Evolutionary conservation across 169 alveolate species (phyloP), one percentile per base, ranked within the genome.

Genomic region (Plasmodium fragile): DNA sequence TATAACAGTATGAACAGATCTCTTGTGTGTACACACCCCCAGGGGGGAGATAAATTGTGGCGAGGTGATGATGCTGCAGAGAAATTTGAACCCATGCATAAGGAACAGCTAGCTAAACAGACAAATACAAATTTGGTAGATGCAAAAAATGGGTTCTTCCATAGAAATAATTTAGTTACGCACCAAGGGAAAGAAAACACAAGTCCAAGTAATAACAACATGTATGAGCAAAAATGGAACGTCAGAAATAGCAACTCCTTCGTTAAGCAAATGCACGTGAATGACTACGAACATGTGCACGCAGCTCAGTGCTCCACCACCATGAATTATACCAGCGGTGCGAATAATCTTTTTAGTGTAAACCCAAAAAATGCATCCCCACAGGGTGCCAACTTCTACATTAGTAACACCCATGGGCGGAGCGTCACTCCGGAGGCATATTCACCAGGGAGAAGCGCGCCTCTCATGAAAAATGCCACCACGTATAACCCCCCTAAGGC

Each of bases 71-170:
- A 65, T 3, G 13, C 32, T 65, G 75, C 8, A 28, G n/a, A 28
- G 34, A 16, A 65, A 0, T 65, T 7, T 65, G 75, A 25, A 18
- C 75, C 75, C 75, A 5, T 65, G 11, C 0, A 65, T 65, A 65
- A n/a, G 13, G 39, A 65, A 10, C 75, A 65, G 13, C 30, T 65
- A 28, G 75, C 41, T 18, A 65, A 65, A 65, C 75, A 65, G 39
- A 65, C 28, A 65, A 65, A n/a, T 4, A 5, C n/a, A 18, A 65
- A 65, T 65, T 4, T 65, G 75, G 34, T 65, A 65, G 30, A 28
- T 65, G 75, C 75, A 65, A 65, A 65, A 65, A 65, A 22, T 65
- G 75, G 13, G 36, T 65, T 65, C 75, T 65, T 65, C 75, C 18
- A 2, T 18, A 18, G 6, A 65, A 65, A 22, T 28, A 65, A 25